A percentile compares a stretch with the other conserved stretches of the same genome.
Evolutionary conservation across 192 early-diverging fungal genomes (phyloP).

Genomic region (Thoreauomyces humboldtii): DNA sequence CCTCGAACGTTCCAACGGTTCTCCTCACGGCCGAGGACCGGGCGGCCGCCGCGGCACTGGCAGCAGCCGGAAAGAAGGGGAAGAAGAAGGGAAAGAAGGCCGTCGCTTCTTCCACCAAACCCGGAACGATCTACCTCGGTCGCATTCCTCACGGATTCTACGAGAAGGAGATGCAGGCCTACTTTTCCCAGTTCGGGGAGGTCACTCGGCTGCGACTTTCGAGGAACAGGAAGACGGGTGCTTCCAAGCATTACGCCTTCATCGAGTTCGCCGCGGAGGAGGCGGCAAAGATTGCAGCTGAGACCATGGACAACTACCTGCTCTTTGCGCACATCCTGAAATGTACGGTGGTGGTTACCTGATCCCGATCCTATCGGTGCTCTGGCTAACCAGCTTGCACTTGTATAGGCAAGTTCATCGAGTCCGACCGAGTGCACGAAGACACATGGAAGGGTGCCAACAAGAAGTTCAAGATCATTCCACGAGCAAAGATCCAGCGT

Average conservation of each 20-base stretch:
- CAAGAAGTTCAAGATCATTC: conserved; percentile 64
- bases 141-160: conserved; percentile 95
- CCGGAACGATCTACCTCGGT: conserved; percentile 84
- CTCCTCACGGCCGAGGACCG: conserved; percentile 8
- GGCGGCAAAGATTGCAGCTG: conserved; percentile 86
- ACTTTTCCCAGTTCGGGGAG: conserved; percentile 93
- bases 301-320: conserved; percentile 96
- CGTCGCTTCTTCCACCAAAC: conserved; percentile 3
- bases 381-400: not conserved
- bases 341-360: no score
- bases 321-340: conserved; percentile 75
- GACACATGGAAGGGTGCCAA: conserved; percentile 70
- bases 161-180: conserved; percentile 84
- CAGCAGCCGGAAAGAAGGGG: conserved; percentile 6
- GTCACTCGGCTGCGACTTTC: conserved; percentile 75
- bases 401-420: conserved; percentile 56
- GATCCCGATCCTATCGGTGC: not conserved
- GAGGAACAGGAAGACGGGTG: conserved; percentile 89
- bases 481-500: conserved; percentile 56
- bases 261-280: conserved; percentile 81
- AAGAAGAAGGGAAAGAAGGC: not conserved
- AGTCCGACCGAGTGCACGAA: conserved; percentile 70
- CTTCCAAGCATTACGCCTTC: conserved; percentile 91
- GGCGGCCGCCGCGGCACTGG: conserved; percentile 1
- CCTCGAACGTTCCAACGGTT: conserved; percentile 18